Percentiles rank a stretch among this genome's conserved stretches.
phyloP scores from a whole-genome alignment of 306 rosid genomes.

The Gillenia trifoliata region DNA sequence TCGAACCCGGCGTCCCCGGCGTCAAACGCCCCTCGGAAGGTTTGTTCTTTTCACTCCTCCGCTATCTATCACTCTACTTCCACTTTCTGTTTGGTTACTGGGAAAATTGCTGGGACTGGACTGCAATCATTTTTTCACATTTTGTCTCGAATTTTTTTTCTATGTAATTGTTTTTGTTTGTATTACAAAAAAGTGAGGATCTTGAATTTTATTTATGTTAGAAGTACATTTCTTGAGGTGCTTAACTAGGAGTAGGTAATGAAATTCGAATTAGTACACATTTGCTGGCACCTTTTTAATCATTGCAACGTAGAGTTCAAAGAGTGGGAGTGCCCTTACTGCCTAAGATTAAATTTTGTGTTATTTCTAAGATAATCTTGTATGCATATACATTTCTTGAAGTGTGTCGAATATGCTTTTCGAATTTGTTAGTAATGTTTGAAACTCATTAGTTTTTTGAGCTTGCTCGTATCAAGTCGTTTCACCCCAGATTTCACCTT shows the following conservation, averaged over 20 bases:
- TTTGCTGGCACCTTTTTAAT: not conserved
- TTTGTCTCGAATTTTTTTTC: not conserved
- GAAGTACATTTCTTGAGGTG: not conserved
- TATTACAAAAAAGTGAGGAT: not conserved
- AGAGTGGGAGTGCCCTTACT: not conserved
- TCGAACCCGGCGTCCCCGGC: constrained; percentile 36
- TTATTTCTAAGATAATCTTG: not conserved
- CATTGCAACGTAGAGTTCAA: not conserved
- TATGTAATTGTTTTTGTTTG: not conserved
- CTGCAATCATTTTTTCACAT: not conserved
- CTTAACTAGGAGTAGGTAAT: not conserved
- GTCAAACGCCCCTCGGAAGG: constrained; percentile 79
- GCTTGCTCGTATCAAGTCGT: not conserved
- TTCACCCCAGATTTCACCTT: not conserved
- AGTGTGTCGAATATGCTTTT: not conserved
- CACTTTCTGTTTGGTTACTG: not conserved
- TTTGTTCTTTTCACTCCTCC: constrained; percentile 21
- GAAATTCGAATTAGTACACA: not conserved
- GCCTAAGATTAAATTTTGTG: not conserved
- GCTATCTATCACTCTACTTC: not conserved
- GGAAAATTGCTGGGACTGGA: not conserved
- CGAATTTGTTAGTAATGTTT: not conserved
- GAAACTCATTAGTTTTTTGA: not conserved
- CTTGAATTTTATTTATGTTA: not conserved
- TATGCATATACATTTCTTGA: not conserved